Evolutionary conservation across 192 early-diverging fungal species (phyloP).

Genomic region (Coemansia sp.): DNA sequence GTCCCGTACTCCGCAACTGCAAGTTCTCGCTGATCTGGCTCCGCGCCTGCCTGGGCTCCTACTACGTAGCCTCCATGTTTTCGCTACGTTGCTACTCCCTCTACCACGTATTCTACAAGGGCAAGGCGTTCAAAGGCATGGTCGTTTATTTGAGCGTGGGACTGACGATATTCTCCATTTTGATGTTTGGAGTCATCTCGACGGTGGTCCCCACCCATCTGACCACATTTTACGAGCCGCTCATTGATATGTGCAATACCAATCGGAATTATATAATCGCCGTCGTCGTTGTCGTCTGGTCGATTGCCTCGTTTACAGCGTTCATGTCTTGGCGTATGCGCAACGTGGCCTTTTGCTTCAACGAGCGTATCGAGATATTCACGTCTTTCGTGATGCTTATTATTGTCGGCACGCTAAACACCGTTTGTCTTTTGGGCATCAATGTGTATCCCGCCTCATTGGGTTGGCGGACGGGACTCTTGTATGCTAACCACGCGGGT

Average conservation of each 20-base stretch:
- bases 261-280: background rate
- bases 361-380: constrained; percentile 11
- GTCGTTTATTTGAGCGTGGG: constrained; percentile 1
- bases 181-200: constrained; percentile 12
- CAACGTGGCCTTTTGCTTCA: constrained; percentile 12
- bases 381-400: background rate
- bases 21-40: constrained; percentile 17
- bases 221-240: constrained; percentile 11
- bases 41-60: constrained; percentile 5
- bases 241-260: constrained; percentile 14
- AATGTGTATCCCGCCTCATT: constrained; percentile 1
- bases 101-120: constrained; percentile 13
- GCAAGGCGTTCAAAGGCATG: constrained; percentile 14
- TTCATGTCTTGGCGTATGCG: constrained; percentile 18
- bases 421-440: constrained; percentile 9
- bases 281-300: constrained; percentile 6
- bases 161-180: background rate
- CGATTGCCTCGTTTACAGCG: constrained; percentile 2
- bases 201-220: constrained; percentile 1
- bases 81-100: constrained; percentile 10
- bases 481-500: constrained; percentile 15
- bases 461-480: constrained; percentile 11
- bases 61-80: constrained; percentile 11
- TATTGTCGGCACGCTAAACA: constrained; percentile 3
- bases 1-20: constrained; percentile 6